Percentiles rank a stretch among this genome's conserved stretches.
Evolutionary conservation across 2,329 filamentous ascomycete genomes (phyloP).

Genomic region (Penicillium sp.): DNA sequence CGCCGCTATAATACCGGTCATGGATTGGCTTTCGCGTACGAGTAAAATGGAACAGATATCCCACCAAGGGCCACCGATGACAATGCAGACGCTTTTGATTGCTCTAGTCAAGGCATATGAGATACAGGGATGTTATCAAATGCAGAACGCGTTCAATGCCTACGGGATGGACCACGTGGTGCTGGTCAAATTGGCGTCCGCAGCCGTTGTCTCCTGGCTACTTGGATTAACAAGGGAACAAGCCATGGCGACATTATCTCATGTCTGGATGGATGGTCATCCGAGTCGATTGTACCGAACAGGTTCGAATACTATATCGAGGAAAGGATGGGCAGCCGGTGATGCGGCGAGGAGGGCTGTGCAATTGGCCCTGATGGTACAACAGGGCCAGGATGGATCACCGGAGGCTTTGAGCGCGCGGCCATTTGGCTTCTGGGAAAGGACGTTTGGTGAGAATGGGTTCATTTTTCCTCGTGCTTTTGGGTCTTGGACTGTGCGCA

Average conservation of each 20-base stretch:
- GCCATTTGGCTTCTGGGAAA: constrained; percentile 40
- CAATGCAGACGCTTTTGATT: constrained; percentile 33
- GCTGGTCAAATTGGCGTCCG: constrained; percentile 45
- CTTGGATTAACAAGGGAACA: constrained; percentile 38
- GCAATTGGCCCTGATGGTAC: constrained; percentile 36
- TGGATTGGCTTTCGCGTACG: constrained; percentile 34
- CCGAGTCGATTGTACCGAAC: constrained; percentile 39
- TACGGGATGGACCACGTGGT: constrained; percentile 46
- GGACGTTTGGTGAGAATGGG: constrained; percentile 19
- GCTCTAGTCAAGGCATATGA: constrained; percentile 46
- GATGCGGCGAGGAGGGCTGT: constrained; percentile 45
- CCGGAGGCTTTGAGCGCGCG: constrained; percentile 31
- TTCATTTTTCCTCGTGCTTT: constrained; percentile 22
- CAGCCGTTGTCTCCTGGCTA: constrained; percentile 41
- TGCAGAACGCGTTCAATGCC: constrained; percentile 41
- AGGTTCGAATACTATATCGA: constrained; percentile 36
- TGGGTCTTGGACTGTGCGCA: constrained; percentile 24
- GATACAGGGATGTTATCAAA: constrained; percentile 44
- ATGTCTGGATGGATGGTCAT: constrained; percentile 44
- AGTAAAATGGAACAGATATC: constrained; percentile 1
- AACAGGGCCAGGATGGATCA: constrained; percentile 30
- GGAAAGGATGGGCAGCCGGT: constrained; percentile 48
- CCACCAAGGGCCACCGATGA: constrained; percentile 27
- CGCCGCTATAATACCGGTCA: constrained; percentile 38
- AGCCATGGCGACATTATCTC: constrained; percentile 38